Conservation (phyloP, 257 asterid genomes). For the Paulownia fortunei region DNA sequence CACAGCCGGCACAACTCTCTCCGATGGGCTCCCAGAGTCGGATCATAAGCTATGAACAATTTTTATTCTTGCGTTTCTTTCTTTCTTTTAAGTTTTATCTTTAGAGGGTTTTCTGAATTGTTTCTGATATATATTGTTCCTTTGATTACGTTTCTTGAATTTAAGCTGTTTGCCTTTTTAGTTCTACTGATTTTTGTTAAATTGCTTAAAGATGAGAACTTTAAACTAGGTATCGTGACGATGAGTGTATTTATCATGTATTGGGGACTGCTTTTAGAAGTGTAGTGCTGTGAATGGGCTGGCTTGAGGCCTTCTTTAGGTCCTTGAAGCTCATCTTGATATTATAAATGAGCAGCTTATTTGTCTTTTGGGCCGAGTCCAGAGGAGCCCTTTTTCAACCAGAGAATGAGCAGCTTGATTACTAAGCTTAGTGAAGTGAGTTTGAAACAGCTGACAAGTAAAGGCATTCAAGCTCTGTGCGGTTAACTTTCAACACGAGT, state of each 20-base stretch:
- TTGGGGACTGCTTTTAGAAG: neutral
- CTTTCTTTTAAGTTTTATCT: neutral
- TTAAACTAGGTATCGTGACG: neutral
- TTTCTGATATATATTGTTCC: neutral
- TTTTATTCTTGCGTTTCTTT: neutral
- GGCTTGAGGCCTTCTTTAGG: neutral
- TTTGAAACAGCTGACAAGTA: constrained; percentile 17
- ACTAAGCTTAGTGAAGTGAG: neutral
- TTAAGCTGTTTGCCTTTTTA: neutral
- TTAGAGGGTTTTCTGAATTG: constrained; percentile 17
- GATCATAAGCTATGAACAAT: constrained; percentile 42
- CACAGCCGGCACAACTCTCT: constrained; percentile 24
- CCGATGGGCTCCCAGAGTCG: constrained; percentile 34
- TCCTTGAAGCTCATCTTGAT: neutral
- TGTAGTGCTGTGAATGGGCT: neutral
- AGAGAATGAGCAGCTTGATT: neutral
- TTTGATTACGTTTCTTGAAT: constrained; percentile 12
- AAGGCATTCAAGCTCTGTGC: neutral
- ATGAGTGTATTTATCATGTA: neutral
- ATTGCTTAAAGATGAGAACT: neutral
- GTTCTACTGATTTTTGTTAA: neutral
- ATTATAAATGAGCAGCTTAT: neutral
- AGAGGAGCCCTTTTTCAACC: neutral
- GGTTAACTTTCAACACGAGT: neutral
- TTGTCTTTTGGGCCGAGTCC: neutral